Evolutionary conservation across 192 early-diverging fungal genomes (phyloP).

Genomic region (Lobosporangium transversale): DNA sequence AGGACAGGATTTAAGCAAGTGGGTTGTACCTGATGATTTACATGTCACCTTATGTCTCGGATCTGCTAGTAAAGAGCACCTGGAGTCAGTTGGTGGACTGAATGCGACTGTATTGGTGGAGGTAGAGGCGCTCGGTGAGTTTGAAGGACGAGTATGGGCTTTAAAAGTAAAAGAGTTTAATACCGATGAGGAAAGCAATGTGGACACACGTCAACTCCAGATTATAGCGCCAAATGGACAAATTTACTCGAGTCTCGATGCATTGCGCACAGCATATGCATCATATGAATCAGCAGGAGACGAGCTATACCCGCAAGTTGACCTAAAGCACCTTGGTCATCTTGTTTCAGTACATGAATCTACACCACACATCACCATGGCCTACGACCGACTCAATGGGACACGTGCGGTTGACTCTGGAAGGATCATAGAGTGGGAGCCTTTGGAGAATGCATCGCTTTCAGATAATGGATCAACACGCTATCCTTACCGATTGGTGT

Average conservation of each 20-base stretch:
- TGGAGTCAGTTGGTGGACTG: slow-evolving; percentile 23
- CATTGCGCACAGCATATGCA: slow-evolving; percentile 7
- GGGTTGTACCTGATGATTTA: slow-evolving; percentile 42
- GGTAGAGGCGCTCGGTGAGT: slow-evolving; percentile 22
- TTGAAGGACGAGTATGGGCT: slow-evolving; percentile 33
- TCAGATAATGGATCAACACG: too few relatives aligned
- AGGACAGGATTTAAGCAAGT: slow-evolving; percentile 19
- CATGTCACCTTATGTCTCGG: slow-evolving; percentile 40
- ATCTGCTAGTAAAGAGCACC: slow-evolving; percentile 11
- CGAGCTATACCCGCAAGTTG: background rate
- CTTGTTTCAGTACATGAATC: slow-evolving; percentile 2
- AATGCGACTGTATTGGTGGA: slow-evolving; percentile 36
- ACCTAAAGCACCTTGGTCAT: slow-evolving; percentile 24
- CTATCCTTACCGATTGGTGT: slow-evolving; percentile 8
- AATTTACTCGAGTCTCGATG: slow-evolving; percentile 11
- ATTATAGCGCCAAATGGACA: slow-evolving; percentile 38
- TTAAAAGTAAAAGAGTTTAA: slow-evolving; percentile 33
- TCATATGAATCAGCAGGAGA: background rate
- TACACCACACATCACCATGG: slow-evolving; percentile 30
- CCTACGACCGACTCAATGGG: slow-evolving; percentile 37
- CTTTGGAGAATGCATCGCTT: background rate
- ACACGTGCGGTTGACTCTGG: slow-evolving; percentile 22
- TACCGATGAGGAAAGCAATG: background rate
- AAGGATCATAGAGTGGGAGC: slow-evolving; percentile 20
- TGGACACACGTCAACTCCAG: background rate